Conservation (phyloP, 2,329 filamentous ascomycete genomes). For the Fusarium domesticum region DNA sequence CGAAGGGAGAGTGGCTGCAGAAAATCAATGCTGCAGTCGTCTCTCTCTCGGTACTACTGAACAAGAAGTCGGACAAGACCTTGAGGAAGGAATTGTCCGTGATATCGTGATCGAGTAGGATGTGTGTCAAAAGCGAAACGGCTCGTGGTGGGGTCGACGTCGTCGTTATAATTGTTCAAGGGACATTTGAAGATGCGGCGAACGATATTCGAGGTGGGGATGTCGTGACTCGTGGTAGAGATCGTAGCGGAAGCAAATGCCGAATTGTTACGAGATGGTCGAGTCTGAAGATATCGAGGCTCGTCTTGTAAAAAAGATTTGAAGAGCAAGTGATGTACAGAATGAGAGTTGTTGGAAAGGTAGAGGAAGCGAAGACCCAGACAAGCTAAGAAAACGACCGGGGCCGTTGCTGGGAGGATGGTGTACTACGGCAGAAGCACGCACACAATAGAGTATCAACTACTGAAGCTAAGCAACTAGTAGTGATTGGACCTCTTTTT, state of each 20-base stretch:
- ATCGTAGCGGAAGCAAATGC: conserved; percentile 17
- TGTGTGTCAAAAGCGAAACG: conserved; percentile 16
- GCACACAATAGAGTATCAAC: conserved; percentile 4
- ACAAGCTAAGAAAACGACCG: conserved; percentile 22
- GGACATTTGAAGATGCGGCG: conserved; percentile 31
- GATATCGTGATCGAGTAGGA: conserved; percentile 11
- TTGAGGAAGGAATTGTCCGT: conserved; percentile 8
- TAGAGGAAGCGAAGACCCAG: conserved; percentile 9
- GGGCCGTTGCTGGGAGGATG: conserved; percentile 29
- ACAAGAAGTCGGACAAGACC: conserved; percentile 10
- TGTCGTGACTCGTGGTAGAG: conserved; percentile 14
- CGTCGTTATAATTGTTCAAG: conserved; percentile 33
- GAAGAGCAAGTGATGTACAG: neutral
- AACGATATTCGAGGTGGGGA: conserved; percentile 22
- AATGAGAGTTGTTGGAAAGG: neutral
- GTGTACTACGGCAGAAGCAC: conserved; percentile 14
- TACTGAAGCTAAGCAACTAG: conserved; percentile 10
- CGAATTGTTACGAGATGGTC: conserved; percentile 1
- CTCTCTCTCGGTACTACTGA: conserved; percentile 19
- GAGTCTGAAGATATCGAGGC: conserved; percentile 16
- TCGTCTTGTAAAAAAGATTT: conserved; percentile 3
- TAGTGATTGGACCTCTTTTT: conserved; percentile 3
- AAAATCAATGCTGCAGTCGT: conserved; percentile 36
- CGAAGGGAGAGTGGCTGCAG: conserved; percentile 25
- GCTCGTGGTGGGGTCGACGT: conserved; percentile 26